Percentiles rank a stretch among this genome's conserved stretches.
Conservation (phyloP, 805 yeast genomes). For the Saccharomyces paradoxus region DNA sequence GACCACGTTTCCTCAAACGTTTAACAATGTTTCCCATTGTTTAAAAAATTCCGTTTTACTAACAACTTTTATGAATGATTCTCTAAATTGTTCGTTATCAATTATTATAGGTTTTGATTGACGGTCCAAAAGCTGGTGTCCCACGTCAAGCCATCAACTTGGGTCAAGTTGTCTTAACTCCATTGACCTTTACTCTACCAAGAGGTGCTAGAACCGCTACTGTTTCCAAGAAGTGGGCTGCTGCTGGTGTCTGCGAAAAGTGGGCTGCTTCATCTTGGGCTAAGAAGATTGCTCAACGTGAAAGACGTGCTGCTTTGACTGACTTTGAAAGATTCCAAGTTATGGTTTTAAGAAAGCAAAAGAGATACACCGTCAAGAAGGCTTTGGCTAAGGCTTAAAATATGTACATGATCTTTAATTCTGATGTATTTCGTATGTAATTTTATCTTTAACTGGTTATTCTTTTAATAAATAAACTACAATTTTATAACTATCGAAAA, state of each 20-base stretch:
- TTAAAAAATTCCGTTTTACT: slow-evolving; percentile 2
- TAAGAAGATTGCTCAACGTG: slow-evolving; percentile 92
- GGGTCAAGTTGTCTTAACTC: slow-evolving; percentile 86
- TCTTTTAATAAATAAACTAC: slow-evolving; percentile 1
- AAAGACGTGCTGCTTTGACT: slow-evolving; percentile 83
- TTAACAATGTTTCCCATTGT: neutral
- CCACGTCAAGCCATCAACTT: slow-evolving; percentile 87
- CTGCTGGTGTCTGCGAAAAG: slow-evolving; percentile 78
- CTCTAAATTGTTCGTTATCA: neutral
- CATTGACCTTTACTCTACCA: slow-evolving; percentile 82
- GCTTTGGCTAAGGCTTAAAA: slow-evolving; percentile 91
- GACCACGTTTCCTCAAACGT: neutral
- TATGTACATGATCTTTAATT: neutral
- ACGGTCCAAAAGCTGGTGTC: slow-evolving; percentile 86
- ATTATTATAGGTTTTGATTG: slow-evolving; percentile 65
- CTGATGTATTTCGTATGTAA: slow-evolving; percentile 10
- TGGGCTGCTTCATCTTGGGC: slow-evolving; percentile 97
- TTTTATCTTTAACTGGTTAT: slow-evolving; percentile 9
- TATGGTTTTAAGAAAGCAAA: slow-evolving; percentile 93
- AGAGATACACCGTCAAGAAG: slow-evolving; percentile 88
- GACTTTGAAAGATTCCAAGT: slow-evolving; percentile 99
- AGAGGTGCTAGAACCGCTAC: slow-evolving; percentile 87
- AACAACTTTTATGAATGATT: slow-evolving; percentile 3
- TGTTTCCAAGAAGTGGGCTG: slow-evolving; percentile 88
- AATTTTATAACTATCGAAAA: neutral